Conservation (phyloP, 768 basidiomycete species). For the Pilatotrama ljubarskyi region DNA sequence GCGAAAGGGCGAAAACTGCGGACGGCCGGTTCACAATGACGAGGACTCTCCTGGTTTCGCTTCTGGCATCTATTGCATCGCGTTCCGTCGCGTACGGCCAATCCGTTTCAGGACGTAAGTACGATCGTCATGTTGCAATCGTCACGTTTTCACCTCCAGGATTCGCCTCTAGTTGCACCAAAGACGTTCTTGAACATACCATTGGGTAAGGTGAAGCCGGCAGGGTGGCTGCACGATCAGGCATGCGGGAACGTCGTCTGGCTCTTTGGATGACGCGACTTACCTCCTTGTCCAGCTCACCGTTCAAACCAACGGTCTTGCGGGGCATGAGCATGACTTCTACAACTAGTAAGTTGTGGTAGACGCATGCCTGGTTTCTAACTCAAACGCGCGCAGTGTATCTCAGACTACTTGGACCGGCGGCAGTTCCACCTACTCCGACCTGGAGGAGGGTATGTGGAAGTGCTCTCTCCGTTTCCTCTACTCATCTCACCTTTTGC, state of each 20-base stretch:
- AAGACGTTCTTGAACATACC: conserved; percentile 33
- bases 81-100: conserved; percentile 5
- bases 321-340: conserved; percentile 39
- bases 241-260: conserved; percentile 8
- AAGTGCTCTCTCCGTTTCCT: no score
- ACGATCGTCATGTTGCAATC: neutral
- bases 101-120: conserved; percentile 11
- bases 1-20: neutral
- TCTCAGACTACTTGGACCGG: conserved; percentile 38
- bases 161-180: conserved; percentile 27
- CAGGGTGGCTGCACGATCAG: conserved; percentile 36
- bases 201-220: conserved; percentile 31
- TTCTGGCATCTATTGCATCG: conserved; percentile 6
- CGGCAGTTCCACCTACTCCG: conserved; percentile 35
- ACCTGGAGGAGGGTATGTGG: conserved; percentile 36
- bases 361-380: neutral
- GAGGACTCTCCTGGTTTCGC: neutral
- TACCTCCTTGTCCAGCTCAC: conserved; percentile 24
- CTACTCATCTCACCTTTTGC: no score
- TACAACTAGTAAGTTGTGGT: conserved; percentile 34
- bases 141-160: neutral
- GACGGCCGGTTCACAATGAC: conserved; percentile 12
- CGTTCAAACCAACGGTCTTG: conserved; percentile 37
- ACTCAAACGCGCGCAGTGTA: conserved; percentile 24
- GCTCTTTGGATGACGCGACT: neutral